These are phyloP conservation scores for Naegleria lovaniensis DNA, from an alignment of 208 protist species.

Conservation along the genomic window DNA sequence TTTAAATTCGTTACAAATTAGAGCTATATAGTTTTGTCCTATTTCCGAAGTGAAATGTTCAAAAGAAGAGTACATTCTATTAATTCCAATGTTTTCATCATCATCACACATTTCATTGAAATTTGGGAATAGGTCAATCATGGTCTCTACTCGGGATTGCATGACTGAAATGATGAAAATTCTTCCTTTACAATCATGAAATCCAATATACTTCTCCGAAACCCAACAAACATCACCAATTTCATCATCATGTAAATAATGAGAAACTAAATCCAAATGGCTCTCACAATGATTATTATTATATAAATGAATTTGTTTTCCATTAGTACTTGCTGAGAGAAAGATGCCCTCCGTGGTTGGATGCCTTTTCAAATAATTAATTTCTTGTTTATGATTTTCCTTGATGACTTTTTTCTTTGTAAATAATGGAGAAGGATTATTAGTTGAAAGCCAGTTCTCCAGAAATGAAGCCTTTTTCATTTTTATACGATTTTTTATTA, in stretches of 20 bases:
- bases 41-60: not conserved
- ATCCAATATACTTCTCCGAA: not conserved
- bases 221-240: not conserved
- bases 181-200: not conserved
- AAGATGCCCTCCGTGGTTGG: not conserved
- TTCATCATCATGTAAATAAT: not conserved
- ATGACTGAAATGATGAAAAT: not conserved
- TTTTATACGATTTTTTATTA: no score
- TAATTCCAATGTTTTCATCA: not conserved
- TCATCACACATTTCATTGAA: not conserved
- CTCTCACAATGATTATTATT: not conserved
- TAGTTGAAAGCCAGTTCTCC: no score
- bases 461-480: no score
- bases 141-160: not conserved
- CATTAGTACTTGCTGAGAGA: not conserved
- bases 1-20: not conserved
- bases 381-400: not conserved
- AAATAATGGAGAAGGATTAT: not conserved
- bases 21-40: not conserved
- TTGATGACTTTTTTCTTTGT: not conserved
- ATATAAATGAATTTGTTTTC: not conserved
- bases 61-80: not conserved
- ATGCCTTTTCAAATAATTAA: not conserved
- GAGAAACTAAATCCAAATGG: not conserved
- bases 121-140: not conserved